Evolutionary conservation across 78 protist genomes (phyloP), one percentile per base, ranked within the genome.

Genomic region (Speleostelium caveatum): DNA sequence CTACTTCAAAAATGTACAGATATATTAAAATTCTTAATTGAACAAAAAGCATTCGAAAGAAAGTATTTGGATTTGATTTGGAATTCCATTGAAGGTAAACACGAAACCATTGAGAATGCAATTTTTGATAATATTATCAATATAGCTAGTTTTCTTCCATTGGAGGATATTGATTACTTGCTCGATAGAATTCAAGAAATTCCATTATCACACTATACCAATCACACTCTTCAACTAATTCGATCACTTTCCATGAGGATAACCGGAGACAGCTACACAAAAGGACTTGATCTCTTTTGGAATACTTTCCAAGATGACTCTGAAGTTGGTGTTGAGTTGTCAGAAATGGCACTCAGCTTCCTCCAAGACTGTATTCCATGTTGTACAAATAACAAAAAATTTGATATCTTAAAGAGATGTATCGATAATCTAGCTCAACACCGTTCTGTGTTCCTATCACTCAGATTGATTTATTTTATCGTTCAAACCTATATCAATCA

Each of bases 1-100:
- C 26, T 93, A 32, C 51, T 93, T 35, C 73, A 71, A 86, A 83
- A 92, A 67, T 93, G 93, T 86, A 60, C 71, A 56, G 96, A 93
- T 65, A 55, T 93, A 32, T 83, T 87, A 45, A 38, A 78, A 33
- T 93, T 87, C 73, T 32, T 86, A 24, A 79, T 86, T 26, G 55
- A 32, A 26, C 68, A 59, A 53, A 68, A 45, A 56, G 53, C 69
- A 35, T 45, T 93, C 45, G 71, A 65, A 51, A 26, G 76, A 39
- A 76, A 75, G 77, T 72, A 86, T 65, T 73, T 93, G n/a, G 93
- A 75, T 60, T 35, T 93, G 19, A 69, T 93, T 22, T 93, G 96
- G 96, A 42, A 33, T 32, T 90, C 91, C 7, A 36, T 86, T 24
- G 73, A 63, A 41, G 92, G 87, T 58, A 92, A 92, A 80, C 96